phyloP scores from a whole-genome alignment of 2,329 filamentous ascomycete genomes.

The Proliferodiscus dingleyae region DNA sequence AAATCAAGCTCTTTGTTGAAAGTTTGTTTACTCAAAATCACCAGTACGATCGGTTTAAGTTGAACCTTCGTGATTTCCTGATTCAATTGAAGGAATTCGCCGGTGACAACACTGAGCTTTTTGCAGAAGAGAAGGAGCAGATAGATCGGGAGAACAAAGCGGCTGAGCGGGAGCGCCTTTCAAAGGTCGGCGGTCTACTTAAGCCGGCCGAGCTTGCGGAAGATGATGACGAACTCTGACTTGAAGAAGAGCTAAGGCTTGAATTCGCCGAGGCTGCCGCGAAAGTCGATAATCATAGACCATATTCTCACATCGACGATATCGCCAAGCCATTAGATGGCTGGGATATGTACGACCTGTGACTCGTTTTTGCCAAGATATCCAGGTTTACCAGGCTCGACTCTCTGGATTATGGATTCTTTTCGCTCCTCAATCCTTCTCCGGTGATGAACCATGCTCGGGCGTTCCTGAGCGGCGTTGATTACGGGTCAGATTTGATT shows the following conservation, averaged over 20 bases:
- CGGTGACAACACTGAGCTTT: conserved; percentile 91
- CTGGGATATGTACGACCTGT: conserved; percentile 63
- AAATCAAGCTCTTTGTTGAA: conserved; percentile 87
- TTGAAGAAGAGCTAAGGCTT: conserved; percentile 60
- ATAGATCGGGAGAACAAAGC: conserved; percentile 80
- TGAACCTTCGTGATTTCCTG: conserved; percentile 92
- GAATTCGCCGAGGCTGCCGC: conserved; percentile 39
- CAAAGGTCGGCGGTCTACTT: conserved; percentile 91
- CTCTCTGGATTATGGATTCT: conserved; percentile 24
- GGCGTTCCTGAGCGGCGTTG: conserved; percentile 21
- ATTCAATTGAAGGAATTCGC: conserved; percentile 96
- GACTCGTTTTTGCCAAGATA: conserved; percentile 14
- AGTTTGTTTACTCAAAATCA: conserved; percentile 84
- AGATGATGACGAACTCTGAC: conserved; percentile 85
- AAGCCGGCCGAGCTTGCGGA: conserved; percentile 96
- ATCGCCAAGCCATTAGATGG: conserved; percentile 46
- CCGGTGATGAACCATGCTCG: conserved; percentile 20
- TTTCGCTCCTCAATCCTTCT: conserved; percentile 15
- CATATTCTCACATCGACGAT: conserved; percentile 14
- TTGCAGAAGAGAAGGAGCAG: conserved; percentile 89
- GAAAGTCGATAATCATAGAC: conserved; percentile 10
- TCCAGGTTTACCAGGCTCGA: conserved; percentile 3
- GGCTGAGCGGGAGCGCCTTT: conserved; percentile 83
- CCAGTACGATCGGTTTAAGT: conserved; percentile 89
- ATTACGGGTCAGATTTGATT: conserved; percentile 18